Evolutionary conservation across 176 grass and related monocot genomes (phyloP), one percentile per base, ranked within the genome.

Genomic region (Oryza brachyantha): DNA sequence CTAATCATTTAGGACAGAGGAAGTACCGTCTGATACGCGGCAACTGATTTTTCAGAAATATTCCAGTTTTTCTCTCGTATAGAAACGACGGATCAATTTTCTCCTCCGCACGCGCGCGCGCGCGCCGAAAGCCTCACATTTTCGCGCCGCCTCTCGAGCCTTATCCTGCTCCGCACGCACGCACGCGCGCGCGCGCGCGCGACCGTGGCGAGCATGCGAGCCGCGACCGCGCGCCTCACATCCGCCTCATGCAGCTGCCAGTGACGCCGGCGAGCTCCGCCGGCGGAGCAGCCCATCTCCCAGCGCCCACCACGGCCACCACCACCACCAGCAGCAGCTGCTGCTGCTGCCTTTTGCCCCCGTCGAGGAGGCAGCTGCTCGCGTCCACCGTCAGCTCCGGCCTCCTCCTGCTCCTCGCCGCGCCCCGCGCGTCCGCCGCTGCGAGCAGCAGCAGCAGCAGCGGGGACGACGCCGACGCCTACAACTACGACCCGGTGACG

Each of bases 401-500:
- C 42, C 42, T 45, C 42, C 42, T 45, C 21, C 79, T 91, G 50
- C 29, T 86, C 21, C 79, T 91, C 29, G 75, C 66, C 1, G 10
- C 48, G 48, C 46, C 48, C 77, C 24, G n/a, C 10, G 28, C 7
- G 21, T 6, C 6, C 7, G 28, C 42, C 11, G 45, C 45, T 3
- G 10, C 7, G 45, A 21, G 24, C 10, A 25, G 13, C 59, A 46
- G 82, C 70, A 25, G 36, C 70, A 2, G 36, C 70, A n/a, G n/a
- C n/a, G 1, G 61, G 13, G n/a, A 4, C 37, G 3, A 59, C 55
- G 8, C 6, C 14, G 10, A 0, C 43, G 3, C 0, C 43, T 1
- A 4, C 42, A 77, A 11, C 58, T 93, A 84, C 75, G 75, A 94
- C 75, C 92, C 90, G 2, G 61, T 92, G 36, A 87, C 92, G 37